Base-by-base conservation (phyloP, 78 protist genomes). In the Protostelium mycophagum region DNA sequence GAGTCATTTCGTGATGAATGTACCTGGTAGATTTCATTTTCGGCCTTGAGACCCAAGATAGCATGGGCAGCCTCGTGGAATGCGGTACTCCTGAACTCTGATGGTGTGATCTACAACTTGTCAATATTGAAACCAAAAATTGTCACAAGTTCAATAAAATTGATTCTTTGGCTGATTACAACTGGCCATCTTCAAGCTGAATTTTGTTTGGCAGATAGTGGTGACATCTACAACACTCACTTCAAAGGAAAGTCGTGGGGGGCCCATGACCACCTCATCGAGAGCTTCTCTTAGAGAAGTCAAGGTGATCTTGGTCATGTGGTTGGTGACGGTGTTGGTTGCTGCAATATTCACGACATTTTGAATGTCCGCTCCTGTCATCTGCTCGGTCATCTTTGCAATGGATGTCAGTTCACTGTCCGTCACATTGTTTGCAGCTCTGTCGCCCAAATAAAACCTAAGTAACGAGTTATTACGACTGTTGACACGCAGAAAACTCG, bases 41-140 rank as follows among this genome's bases (percentile, higher is more conserved):
- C 38, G 0, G 96, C 93, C 83, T 83, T 36, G 34, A 96, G 36
- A 0, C 98, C 98, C 37, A 96, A 96, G n/a, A 98, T 87, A 0
- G 99, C 99, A 89, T 98, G 99, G 34, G 99, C 99, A 1, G 97
- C 97, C 83, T 98, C 99, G 94, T 98, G 99, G 39, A 93, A 97
- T 1, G 99, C 99, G 28, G 97, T 96, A 23, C 93, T 37, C 0
- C 29, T 85, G 83, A 90, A 36, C 29, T 92, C 90, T 37, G 89
- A 16, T 5, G 5, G 35, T 16, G 90, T 35, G 16, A 88, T 5
- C 34, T 35, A 83, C 89, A 51, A 63, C 73, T n/a, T 37, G n/a
- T 85, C 37, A 51, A 51, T 51, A 5, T 51, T 16, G n/a, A n/a
- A n/a, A n/a, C n/a, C n/a, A n/a, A n/a, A n/a, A n/a, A n/a, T n/a